Evolutionary conservation across 768 basidiomycete genomes (phyloP).

Genomic region (Guyanaporus albipodus): DNA sequence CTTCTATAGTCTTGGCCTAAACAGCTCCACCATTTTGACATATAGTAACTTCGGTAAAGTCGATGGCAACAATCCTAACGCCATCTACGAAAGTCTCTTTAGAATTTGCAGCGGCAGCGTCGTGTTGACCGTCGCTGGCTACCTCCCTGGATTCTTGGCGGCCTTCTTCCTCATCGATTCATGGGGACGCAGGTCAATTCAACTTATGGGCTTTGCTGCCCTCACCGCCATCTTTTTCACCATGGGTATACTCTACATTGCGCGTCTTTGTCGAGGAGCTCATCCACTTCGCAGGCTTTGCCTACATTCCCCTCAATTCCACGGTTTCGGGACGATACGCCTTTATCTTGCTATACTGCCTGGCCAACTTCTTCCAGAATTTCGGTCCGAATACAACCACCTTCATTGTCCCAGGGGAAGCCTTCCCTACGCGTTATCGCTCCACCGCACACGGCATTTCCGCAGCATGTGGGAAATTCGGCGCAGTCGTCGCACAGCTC

Average conservation of each 20-base stretch:
- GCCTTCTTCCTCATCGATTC: conserved; percentile 65
- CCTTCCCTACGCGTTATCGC: conserved; percentile 74
- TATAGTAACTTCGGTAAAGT: conserved; percentile 65
- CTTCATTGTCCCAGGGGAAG: conserved; percentile 73
- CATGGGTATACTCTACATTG: conserved; percentile 50
- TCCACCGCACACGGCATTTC: conserved; percentile 74
- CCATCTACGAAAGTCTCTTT: conserved; percentile 24
- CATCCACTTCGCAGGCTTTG: conserved; percentile 47
- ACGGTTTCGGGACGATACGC: conserved; percentile 49
- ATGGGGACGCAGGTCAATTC: conserved; percentile 71
- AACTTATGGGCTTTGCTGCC: conserved; percentile 65
- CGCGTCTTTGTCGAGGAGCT: not conserved
- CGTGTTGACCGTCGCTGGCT: conserved; percentile 17
- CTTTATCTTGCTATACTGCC: conserved; percentile 35
- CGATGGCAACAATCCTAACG: conserved; percentile 4
- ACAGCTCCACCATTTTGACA: conserved; percentile 68
- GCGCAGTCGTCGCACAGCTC: conserved; percentile 76
- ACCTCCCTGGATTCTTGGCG: conserved; percentile 53
- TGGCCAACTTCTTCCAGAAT: conserved; percentile 18
- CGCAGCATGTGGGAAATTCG: conserved; percentile 69
- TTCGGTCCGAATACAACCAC: conserved; percentile 49
- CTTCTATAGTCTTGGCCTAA: conserved; percentile 85
- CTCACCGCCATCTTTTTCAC: conserved; percentile 64
- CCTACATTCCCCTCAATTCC: conserved; percentile 52
- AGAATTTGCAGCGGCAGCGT: conserved; percentile 20